phyloP scores from a whole-genome alignment of 139 green algal species.

The Tetraselmis chui region DNA sequence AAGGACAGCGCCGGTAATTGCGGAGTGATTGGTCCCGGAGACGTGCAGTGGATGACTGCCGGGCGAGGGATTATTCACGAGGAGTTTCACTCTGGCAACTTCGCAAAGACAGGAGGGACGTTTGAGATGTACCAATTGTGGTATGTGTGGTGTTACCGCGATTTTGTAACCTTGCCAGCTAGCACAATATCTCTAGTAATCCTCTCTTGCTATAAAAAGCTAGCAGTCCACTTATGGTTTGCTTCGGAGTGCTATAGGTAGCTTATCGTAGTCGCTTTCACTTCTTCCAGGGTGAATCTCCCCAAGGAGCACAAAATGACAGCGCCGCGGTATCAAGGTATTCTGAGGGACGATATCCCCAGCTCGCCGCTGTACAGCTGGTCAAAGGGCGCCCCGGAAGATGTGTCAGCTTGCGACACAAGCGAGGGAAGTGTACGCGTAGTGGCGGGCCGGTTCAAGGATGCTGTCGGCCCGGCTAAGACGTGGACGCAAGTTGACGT shows the following conservation, averaged over 20 bases:
- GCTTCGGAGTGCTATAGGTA: too few species aligned
- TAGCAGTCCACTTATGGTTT: too few species aligned
- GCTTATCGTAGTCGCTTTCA: conserved; percentile 22
- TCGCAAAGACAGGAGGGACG: conserved; percentile 9
- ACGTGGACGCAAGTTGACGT: conserved; percentile 15
- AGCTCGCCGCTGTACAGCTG: conserved; percentile 3
- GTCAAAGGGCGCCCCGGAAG: neutral
- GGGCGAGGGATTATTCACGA: conserved; percentile 36
- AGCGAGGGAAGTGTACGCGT: conserved; percentile 26
- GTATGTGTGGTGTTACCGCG: conserved; percentile 23
- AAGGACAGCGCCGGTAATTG: conserved; percentile 30
- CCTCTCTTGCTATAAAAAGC: too few species aligned
- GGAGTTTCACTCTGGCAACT: conserved; percentile 19
- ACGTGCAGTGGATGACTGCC: conserved; percentile 46
- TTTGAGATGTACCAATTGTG: conserved; percentile 15
- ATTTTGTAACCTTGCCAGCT: neutral
- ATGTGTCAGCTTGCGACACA: neutral
- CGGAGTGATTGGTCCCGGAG: conserved; percentile 22
- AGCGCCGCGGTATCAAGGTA: conserved; percentile 32
- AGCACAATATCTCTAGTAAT: too few species aligned
- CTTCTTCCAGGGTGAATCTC: conserved; percentile 25
- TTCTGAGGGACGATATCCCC: conserved; percentile 24
- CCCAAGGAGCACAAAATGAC: conserved; percentile 36
- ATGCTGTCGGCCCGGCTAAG: conserved; percentile 5
- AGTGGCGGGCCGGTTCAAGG: conserved; percentile 26